A percentile compares a stretch with the other conserved stretches of the same genome.
Evolutionary conservation across 2,329 filamentous ascomycete genomes (phyloP).

Genomic region (Hymenoscyphus repandus): DNA sequence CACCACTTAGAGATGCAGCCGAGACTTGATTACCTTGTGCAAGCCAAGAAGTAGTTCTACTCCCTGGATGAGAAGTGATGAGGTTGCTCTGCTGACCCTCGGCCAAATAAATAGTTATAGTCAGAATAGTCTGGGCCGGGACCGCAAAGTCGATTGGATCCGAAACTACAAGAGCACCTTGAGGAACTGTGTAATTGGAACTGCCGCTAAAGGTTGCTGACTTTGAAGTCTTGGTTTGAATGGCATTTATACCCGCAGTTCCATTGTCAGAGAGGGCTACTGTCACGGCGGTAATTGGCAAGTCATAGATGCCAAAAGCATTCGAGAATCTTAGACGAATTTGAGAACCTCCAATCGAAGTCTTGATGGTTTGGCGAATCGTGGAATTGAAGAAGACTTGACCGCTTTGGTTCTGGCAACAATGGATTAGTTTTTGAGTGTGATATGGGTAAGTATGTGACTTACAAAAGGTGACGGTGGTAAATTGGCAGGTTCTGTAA

Average conservation of each 20-base stretch:
- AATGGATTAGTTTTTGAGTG: background rate
- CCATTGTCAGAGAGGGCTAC: conserved; percentile 51
- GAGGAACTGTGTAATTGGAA: conserved; percentile 45
- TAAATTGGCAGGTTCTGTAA: conserved; percentile 57
- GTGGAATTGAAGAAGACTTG: conserved; percentile 57
- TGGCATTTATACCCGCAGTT: conserved; percentile 45
- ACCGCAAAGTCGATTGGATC: conserved; percentile 55
- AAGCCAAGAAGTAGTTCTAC: conserved; percentile 57
- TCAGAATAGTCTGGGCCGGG: conserved; percentile 45
- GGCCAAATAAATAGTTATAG: conserved; percentile 53
- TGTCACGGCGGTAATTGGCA: conserved; percentile 54
- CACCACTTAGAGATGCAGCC: conserved; percentile 40
- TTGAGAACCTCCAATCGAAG: conserved; percentile 50
- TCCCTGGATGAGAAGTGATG: conserved; percentile 62
- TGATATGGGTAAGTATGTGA: conserved; percentile 4
- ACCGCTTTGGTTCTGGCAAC: conserved; percentile 31
- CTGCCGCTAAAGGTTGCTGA: conserved; percentile 54
- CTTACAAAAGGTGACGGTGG: conserved; percentile 55
- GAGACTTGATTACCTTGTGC: conserved; percentile 51
- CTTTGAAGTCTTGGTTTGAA: conserved; percentile 47
- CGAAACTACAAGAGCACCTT: conserved; percentile 52
- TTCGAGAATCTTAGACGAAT: conserved; percentile 62
- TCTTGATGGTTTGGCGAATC: conserved; percentile 59
- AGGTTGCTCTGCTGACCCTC: conserved; percentile 49
- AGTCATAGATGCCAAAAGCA: conserved; percentile 54